phyloP scores from a whole-genome alignment of 345 rosid species.

The Eutrema heterophyllum region DNA sequence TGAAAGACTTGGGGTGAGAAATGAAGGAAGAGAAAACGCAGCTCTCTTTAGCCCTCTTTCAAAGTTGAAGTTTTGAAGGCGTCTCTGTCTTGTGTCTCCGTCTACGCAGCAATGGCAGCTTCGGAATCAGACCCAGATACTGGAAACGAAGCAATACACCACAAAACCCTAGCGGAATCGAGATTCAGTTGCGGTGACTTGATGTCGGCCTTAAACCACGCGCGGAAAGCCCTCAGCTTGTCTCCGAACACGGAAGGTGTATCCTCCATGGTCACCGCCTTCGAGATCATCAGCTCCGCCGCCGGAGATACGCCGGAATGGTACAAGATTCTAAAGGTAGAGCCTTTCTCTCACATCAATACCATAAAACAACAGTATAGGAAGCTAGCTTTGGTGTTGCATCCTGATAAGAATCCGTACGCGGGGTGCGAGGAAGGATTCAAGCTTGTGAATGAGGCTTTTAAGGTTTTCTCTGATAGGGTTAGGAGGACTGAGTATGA shows the following conservation, averaged over 20 bases:
- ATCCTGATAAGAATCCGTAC: conserved; percentile 72
- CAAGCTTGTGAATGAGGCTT: conserved; percentile 74
- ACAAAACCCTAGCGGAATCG: conserved; percentile 49
- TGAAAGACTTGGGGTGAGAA: conserved; percentile 6
- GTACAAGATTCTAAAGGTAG: conserved; percentile 79
- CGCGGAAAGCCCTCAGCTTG: conserved; percentile 57
- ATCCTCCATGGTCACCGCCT: conserved; percentile 61
- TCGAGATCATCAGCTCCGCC: conserved; percentile 49
- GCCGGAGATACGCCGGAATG: conserved; percentile 48
- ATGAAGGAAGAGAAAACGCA: background rate
- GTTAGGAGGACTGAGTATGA: conserved; percentile 73
- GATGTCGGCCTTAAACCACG: conserved; percentile 56
- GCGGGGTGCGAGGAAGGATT: conserved; percentile 82
- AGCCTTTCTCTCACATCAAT: conserved; percentile 70
- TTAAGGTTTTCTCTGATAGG: conserved; percentile 62
- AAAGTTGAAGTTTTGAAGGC: conserved; percentile 6
- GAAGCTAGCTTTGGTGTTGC: conserved; percentile 63
- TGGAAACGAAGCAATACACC: conserved; percentile 48
- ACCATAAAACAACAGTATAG: conserved; percentile 65
- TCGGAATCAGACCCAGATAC: conserved; percentile 22
- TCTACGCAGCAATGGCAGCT: conserved; percentile 16
- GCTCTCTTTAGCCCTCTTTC: conserved; percentile 4
- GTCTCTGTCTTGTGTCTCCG: background rate
- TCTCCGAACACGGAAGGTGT: conserved; percentile 53
- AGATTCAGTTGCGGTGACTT: conserved; percentile 46